Conservation (phyloP, 2,329 filamentous ascomycete genomes). For the Dactylellina parvicollis region DNA sequence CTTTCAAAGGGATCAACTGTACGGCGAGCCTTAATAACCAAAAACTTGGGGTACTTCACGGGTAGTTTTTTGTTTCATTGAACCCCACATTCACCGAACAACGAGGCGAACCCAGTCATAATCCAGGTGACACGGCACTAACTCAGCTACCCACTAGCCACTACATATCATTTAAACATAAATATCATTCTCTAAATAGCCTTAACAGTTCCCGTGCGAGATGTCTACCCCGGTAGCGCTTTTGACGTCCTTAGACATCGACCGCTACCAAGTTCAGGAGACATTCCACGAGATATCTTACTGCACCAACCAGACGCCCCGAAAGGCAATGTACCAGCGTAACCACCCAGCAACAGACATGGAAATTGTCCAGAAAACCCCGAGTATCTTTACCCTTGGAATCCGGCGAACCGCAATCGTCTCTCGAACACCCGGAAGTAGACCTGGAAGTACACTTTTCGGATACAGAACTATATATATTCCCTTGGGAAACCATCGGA, state of each 20-base stretch:
- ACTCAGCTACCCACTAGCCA: too few species aligned
- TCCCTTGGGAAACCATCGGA: background rate
- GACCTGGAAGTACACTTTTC: background rate
- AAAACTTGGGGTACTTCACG: too few species aligned
- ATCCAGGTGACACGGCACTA: too few species aligned
- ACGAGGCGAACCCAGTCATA: too few species aligned
- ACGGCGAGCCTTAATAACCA: too few species aligned
- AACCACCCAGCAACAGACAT: background rate
- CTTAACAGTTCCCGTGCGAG: too few species aligned
- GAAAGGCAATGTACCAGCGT: background rate
- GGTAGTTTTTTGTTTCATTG: too few species aligned
- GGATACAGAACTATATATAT: constrained; percentile 1
- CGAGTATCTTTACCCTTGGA: background rate
- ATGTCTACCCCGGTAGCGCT: background rate
- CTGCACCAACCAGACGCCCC: background rate
- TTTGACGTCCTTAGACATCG: background rate
- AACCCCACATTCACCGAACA: too few species aligned
- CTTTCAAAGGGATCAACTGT: too few species aligned
- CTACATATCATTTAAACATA: too few species aligned
- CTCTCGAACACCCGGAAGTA: background rate
- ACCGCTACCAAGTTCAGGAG: background rate
- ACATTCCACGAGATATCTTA: background rate
- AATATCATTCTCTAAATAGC: too few species aligned
- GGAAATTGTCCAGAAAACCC: background rate
- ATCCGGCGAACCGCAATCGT: background rate